Evolutionary conservation across 2,329 filamentous ascomycete genomes (phyloP).

Genomic region (Scortechinia acanthostroma): DNA sequence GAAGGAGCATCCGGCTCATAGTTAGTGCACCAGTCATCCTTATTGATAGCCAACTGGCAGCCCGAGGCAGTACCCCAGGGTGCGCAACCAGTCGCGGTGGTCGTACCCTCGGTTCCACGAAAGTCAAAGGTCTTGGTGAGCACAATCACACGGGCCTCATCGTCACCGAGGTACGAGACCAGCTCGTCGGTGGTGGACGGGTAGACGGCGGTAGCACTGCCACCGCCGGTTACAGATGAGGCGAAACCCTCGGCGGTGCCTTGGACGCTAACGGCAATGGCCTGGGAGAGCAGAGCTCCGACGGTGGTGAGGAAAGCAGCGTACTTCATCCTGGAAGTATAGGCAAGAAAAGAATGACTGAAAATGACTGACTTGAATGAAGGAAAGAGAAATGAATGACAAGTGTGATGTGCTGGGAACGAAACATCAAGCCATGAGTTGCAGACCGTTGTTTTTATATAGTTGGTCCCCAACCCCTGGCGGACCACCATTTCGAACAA

Average conservation of each 20-base stretch:
- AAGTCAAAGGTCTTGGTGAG: slow-evolving; percentile 20
- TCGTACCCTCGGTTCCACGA: slow-evolving; percentile 36
- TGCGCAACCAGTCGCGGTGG: slow-evolving; percentile 43
- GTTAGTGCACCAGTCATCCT: slow-evolving; percentile 9
- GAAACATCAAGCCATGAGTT: too few species aligned
- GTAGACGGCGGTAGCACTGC: slow-evolving; percentile 29
- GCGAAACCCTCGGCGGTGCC: slow-evolving; percentile 19
- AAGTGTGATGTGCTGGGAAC: too few species aligned
- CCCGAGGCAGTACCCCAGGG: slow-evolving; percentile 42
- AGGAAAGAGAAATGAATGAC: too few species aligned
- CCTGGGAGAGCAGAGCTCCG: slow-evolving; percentile 6
- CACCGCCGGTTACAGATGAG: slow-evolving; percentile 39
- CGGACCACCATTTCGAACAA: too few species aligned
- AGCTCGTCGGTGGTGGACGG: slow-evolving; percentile 17
- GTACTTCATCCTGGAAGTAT: too few species aligned
- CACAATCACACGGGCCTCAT: slow-evolving; percentile 22
- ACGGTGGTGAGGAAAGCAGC: too few species aligned
- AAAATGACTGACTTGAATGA: too few species aligned
- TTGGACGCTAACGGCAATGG: slow-evolving; percentile 13
- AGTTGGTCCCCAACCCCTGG: too few species aligned
- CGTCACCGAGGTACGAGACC: slow-evolving; percentile 15
- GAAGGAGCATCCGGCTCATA: slow-evolving; percentile 15
- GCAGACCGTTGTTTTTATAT: too few species aligned
- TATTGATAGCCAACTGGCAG: slow-evolving; percentile 29
- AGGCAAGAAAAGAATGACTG: too few species aligned